A percentile compares a stretch with the other conserved stretches of the same genome.
Conservation (phyloP, 495 filamentous ascomycete genomes). For the Neurospora sp. region DNA sequence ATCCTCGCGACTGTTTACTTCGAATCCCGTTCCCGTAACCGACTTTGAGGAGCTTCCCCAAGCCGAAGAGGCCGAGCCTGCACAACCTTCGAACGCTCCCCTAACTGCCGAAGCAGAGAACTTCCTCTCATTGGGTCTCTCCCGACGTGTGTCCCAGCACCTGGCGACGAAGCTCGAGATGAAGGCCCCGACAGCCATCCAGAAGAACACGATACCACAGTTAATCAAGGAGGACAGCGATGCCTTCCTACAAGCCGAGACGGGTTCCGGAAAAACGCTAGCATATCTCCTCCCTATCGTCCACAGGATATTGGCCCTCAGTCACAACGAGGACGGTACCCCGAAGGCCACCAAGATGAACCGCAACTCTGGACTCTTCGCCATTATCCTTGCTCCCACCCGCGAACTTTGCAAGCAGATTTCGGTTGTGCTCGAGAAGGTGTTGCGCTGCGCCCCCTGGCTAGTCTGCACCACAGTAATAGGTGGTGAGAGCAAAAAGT, state of each 20-base stretch:
- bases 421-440: conserved; percentile 64
- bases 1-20: conserved; percentile 84
- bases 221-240: conserved; percentile 74
- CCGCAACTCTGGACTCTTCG: conserved; percentile 81
- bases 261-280: conserved; percentile 92
- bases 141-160: conserved; percentile 65
- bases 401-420: conserved; percentile 93
- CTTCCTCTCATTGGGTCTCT: conserved; percentile 75
- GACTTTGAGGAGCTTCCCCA: conserved; percentile 33
- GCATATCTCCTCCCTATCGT: conserved; percentile 89
- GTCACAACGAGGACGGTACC: conserved; percentile 38
- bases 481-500: conserved; percentile 95
- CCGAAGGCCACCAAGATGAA: conserved; percentile 44
- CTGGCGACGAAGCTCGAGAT: conserved; percentile 77
- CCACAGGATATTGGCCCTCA: conserved; percentile 72
- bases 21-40: conserved; percentile 62
- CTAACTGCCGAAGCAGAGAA: conserved; percentile 71
- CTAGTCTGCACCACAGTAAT: conserved; percentile 86
- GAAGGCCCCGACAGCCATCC: conserved; percentile 88
- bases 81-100: conserved; percentile 89
- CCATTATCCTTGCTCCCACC: conserved; percentile 83
- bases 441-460: conserved; percentile 77
- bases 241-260: conserved; percentile 95
- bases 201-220: conserved; percentile 68
- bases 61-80: conserved; percentile 36